Evolutionary conservation across 2,329 filamentous ascomycete species (phyloP).

Genomic region (Colletotrichum spaethianum): DNA sequence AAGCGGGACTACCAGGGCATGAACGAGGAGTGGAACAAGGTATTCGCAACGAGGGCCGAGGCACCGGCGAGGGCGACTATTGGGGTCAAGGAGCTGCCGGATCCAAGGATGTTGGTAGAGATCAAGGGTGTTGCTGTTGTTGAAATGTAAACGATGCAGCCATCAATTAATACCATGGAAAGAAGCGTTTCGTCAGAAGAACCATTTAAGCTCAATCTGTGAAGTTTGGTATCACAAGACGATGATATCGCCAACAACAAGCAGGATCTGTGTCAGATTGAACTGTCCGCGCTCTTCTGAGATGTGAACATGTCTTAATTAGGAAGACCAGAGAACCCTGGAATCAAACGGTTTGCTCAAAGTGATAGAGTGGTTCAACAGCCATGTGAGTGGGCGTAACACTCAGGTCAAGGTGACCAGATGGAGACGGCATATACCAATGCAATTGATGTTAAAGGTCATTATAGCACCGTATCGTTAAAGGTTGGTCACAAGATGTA

Average conservation of each 20-base stretch:
- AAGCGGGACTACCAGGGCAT: slow-evolving; percentile 1
- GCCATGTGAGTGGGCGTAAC: too few species aligned
- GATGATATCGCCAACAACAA: neutral
- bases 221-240: neutral
- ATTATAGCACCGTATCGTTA: too few species aligned
- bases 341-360: too few species aligned
- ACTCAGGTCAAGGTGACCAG: too few species aligned
- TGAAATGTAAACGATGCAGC: neutral
- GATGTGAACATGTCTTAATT: too few species aligned
- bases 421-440: too few species aligned
- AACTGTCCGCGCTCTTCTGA: too few species aligned
- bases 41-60: neutral
- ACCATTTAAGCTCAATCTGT: neutral
- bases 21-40: slow-evolving; percentile 6
- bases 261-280: neutral
- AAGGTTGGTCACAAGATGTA: neutral
- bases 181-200: neutral
- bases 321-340: too few species aligned
- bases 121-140: neutral
- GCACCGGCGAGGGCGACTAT: neutral
- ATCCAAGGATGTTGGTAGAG: neutral
- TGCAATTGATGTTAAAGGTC: too few species aligned
- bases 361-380: too few species aligned
- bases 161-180: neutral
- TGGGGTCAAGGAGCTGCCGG: slow-evolving; percentile 1